Evolutionary conservation across 2,329 filamentous ascomycete genomes (phyloP).

Genomic region (Xylariaceae sp.): DNA sequence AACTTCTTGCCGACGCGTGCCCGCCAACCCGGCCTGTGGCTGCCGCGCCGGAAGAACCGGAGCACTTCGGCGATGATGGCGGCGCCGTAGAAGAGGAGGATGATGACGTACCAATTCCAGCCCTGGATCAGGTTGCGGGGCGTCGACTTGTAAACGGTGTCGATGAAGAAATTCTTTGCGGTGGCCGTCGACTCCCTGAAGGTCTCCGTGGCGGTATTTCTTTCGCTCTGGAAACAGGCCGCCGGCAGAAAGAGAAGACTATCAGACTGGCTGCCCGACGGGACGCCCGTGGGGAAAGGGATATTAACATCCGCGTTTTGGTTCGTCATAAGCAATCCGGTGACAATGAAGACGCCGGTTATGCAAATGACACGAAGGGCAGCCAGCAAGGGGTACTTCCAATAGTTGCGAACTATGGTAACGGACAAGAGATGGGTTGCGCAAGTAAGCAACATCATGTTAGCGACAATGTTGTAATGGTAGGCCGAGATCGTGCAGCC

Average conservation of each 20-base stretch:
- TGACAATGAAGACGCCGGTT: conserved; percentile 36
- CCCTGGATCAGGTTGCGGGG: conserved; percentile 31
- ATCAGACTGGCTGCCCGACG: conserved; percentile 23
- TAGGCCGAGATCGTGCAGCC: conserved; percentile 41
- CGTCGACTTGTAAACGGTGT: conserved; percentile 16
- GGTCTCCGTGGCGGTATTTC: conserved; percentile 6
- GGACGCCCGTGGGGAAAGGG: conserved; percentile 35
- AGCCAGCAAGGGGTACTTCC: conserved; percentile 36
- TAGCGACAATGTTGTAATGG: conserved; percentile 43
- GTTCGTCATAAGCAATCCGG: conserved; percentile 38
- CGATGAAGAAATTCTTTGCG: conserved; percentile 20
- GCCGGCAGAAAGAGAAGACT: conserved; percentile 36
- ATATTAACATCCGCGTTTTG: conserved; percentile 27
- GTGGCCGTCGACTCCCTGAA: conserved; percentile 20
- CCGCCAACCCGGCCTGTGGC: conserved; percentile 22
- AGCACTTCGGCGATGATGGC: conserved; percentile 29
- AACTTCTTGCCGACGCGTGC: conserved; percentile 8
- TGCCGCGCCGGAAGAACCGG: conserved; percentile 26
- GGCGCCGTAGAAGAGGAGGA: conserved; percentile 30
- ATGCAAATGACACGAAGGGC: conserved; percentile 35
- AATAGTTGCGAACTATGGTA: conserved; percentile 40
- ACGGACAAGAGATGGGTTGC: conserved; percentile 42
- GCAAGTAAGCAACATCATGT: conserved; percentile 41
- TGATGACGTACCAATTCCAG: conserved; percentile 30
- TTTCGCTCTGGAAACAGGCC: conserved; percentile 36